Percentiles rank a stretch among this genome's conserved stretches.
These are phyloP conservation scores for Inonotus hispidus DNA, from an alignment of 1,284 basidiomycete species.

Conservation along the genomic window DNA sequence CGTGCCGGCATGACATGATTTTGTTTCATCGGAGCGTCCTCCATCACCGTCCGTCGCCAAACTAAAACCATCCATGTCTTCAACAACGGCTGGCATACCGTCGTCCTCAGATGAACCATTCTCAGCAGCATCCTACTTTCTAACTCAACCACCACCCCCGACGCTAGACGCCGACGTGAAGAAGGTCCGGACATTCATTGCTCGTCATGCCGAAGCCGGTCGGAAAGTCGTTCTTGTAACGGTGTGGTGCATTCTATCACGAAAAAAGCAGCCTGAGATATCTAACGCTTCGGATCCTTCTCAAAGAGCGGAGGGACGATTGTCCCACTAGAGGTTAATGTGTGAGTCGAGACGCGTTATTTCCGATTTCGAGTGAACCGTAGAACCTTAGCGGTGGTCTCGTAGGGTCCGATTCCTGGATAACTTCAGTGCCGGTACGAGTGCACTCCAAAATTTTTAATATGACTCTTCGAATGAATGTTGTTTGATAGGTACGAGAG, in stretches of 20 bases:
- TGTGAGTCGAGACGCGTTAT: slow-evolving; percentile 56
- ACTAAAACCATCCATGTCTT: slow-evolving; percentile 2
- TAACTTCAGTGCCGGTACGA: slow-evolving; percentile 93
- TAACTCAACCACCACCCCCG: slow-evolving; percentile 71
- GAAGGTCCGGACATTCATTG: slow-evolving; percentile 66
- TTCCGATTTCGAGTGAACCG: not conserved
- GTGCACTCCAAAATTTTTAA: not conserved
- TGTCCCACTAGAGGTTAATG: slow-evolving; percentile 92
- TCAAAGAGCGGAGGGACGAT: slow-evolving; percentile 90
- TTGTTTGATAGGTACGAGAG: slow-evolving; percentile 71
- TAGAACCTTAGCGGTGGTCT: slow-evolving; percentile 21
- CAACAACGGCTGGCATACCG: not conserved
- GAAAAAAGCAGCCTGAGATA: not conserved
- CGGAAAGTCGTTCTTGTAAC: slow-evolving; percentile 90
- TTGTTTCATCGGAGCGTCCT: not conserved
- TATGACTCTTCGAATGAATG: not conserved
- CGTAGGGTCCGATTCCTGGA: slow-evolving; percentile 93
- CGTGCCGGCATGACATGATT: not conserved
- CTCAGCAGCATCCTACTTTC: slow-evolving; percentile 85
- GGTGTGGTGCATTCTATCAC: slow-evolving; percentile 45
- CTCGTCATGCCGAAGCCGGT: slow-evolving; percentile 53
- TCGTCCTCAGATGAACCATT: slow-evolving; percentile 27
- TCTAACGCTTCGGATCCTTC: slow-evolving; percentile 12
- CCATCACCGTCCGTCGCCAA: too few species aligned
- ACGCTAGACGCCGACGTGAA: slow-evolving; percentile 63